Conservation (phyloP, 2,329 filamentous ascomycete genomes). For the Trichoderma pleuroti region DNA sequence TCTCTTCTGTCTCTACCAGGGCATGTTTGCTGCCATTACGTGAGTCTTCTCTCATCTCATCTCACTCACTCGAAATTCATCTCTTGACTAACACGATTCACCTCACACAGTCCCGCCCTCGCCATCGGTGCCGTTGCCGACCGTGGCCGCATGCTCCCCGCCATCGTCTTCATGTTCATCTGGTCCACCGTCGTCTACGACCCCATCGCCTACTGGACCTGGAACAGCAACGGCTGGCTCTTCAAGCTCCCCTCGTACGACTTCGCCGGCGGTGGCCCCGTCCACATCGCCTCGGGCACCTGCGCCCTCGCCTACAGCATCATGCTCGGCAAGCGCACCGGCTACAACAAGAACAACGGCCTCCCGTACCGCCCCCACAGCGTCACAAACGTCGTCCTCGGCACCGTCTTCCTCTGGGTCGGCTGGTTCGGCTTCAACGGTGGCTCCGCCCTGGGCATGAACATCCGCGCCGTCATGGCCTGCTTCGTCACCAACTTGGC, state of each 20-base stretch:
- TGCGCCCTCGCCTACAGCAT: constrained; percentile 70
- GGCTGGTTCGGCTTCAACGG: constrained; percentile 98
- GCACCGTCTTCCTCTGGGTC: constrained; percentile 79
- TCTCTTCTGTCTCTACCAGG: constrained; percentile 80
- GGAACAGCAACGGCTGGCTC: constrained; percentile 71
- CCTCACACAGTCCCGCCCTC: constrained; percentile 45
- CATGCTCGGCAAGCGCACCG: constrained; percentile 67
- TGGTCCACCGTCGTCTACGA: constrained; percentile 71
- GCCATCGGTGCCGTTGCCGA: constrained; percentile 60
- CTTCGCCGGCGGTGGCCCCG: constrained; percentile 71
- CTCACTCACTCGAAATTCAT: neutral
- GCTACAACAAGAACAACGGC: constrained; percentile 58
- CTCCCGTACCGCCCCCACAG: constrained; percentile 69
- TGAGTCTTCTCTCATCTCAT: constrained; percentile 42
- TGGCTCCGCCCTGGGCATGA: constrained; percentile 74
- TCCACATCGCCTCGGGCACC: constrained; percentile 70
- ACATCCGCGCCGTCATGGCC: constrained; percentile 85
- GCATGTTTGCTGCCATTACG: constrained; percentile 89
- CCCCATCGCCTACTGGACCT: constrained; percentile 73
- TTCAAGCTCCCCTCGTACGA: constrained; percentile 66
- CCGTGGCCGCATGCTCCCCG: constrained; percentile 59
- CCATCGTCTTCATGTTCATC: constrained; percentile 64
- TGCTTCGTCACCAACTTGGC: constrained; percentile 84
- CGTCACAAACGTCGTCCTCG: constrained; percentile 69
- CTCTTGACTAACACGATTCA: neutral